phyloP scores from a whole-genome alignment of 2,329 filamentous ascomycete genomes.

The Waltergamsia citrina region DNA sequence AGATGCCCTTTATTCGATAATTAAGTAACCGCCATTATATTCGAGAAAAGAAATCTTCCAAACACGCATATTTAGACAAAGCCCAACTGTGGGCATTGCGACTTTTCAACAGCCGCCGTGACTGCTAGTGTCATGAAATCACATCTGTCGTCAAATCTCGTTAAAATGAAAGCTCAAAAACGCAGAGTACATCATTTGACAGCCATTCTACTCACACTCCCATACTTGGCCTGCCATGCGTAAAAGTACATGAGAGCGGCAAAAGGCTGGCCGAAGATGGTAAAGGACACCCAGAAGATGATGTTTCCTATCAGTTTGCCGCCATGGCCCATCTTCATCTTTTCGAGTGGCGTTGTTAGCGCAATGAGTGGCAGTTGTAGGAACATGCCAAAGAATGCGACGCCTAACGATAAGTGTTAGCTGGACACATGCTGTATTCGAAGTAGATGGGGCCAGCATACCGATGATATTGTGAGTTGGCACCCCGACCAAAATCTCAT shows the following conservation, averaged over 20 bases:
- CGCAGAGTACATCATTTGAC: neutral
- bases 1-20: conserved; percentile 58
- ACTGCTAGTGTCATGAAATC: too few species aligned
- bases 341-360: conserved; percentile 70
- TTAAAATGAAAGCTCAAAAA: neutral
- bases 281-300: conserved; percentile 96
- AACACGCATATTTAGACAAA: too few species aligned
- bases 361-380: conserved; percentile 82
- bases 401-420: conserved; percentile 39
- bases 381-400: conserved; percentile 92
- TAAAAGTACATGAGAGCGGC: conserved; percentile 94
- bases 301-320: conserved; percentile 80
- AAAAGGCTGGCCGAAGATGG: conserved; percentile 87
- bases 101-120: too few species aligned
- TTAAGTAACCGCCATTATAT: neutral
- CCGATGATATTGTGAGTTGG: conserved; percentile 91
- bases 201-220: conserved; percentile 53
- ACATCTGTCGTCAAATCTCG: too few species aligned
- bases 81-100: too few species aligned
- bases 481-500: conserved; percentile 86
- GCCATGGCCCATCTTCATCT: conserved; percentile 58
- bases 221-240: conserved; percentile 97
- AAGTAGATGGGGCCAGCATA: conserved; percentile 24
- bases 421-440: neutral
- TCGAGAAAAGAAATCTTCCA: too few species aligned